Base-by-base conservation (phyloP, 352 stramenopile genomes). In the Blastocystis sp. region DNA sequence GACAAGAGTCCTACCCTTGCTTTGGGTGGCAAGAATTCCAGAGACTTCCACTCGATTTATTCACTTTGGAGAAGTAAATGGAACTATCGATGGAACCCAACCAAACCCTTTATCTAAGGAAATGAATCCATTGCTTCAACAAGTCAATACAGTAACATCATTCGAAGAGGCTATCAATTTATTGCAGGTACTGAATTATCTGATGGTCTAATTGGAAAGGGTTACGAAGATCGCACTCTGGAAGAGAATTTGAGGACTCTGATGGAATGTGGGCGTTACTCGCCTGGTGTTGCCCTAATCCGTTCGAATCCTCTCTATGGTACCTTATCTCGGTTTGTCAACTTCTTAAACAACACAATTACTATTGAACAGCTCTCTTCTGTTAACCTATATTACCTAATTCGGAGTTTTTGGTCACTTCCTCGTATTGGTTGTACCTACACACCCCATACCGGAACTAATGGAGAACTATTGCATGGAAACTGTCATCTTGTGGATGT, bases 381-480 rank as follows among this genome's bases (percentile, higher is more conserved):
- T 14, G 35, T 80, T 24, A 14, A n/a, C 16, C 32, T 51, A 3
- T n/a, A 19, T 3, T n/a, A 46, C 24, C 21, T 80, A 19, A 37
- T 80, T 39, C 39, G 69, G 21, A 27, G 46, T 27, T 58, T 80
- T 35, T 80, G 69, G 69, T 9, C 69, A n/a, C 69, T 80, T 19
- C 69, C 69, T 32, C 69, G 69, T n/a, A 51, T 80, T 49, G 69
- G 69, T 37, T 80, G 46, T 49, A 80, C 69, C 9, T 80, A 80
- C 42, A 24, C 65, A 19, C 21, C 69, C 29, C 19, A 27, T 21
- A 63, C 58, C 6, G n/a, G 42, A 16, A 21, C 39, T 49, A 11
- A 21, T 27, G 24, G 42, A 29, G n/a, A 42, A 14, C 69, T 37
- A 14, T 54, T 61, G n/a, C 21, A 27, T 39, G 39, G 14, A 80